Evolutionary conservation across 2,329 filamentous ascomycete genomes (phyloP), one percentile per base, ranked within the genome.

Genomic region (Cytospora piceicola): DNA sequence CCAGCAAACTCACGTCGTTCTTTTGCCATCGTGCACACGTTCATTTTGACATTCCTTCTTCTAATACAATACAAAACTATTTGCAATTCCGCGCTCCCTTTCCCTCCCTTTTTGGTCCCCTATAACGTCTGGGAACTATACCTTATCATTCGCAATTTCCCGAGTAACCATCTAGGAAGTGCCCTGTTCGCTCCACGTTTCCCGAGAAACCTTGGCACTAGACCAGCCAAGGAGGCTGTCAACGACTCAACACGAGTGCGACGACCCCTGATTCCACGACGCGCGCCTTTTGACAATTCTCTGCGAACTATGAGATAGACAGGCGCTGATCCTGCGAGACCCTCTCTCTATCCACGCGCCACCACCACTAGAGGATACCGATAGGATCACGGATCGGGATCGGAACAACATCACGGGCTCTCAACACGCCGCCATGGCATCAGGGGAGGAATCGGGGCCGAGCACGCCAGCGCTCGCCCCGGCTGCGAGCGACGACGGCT

Each of bases 371-470:
- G 20, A 30, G 4, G 22, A 60, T 30, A 1, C 32, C 34, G n/a
- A 27, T 12, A 58, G 24, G 22, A 58, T 36, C 34, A 29, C 30
- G 11, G 29, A 34, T 36, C 46, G 36, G 36, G 32, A 42, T 8
- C 22, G 55, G 27, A 49, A 22, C n/a, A 39, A 8, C 5, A 51
- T 42, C 17, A 58, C 30, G 12, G 46, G 46, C 46, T 49, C 46
- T n/a, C n/a, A 9, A 22, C 15, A 24, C 54, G 53, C 27, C 64
- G 69, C 69, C 64, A 82, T 82, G 81, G 74, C 77, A 57, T 74
- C 75, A 22, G 78, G 79, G 59, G 73, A 75, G 56, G 75, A 75
- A 65, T 73, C 74, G 66, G 75, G 74, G 65, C 72, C 77, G 34
- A 72, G 73, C 59, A 76, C 78, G 64, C 76, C 79, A 54, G 63